These are phyloP conservation scores for Hypoxylon cercidicola DNA, from an alignment of 495 filamentous ascomycete species.

Conservation along the genomic window DNA sequence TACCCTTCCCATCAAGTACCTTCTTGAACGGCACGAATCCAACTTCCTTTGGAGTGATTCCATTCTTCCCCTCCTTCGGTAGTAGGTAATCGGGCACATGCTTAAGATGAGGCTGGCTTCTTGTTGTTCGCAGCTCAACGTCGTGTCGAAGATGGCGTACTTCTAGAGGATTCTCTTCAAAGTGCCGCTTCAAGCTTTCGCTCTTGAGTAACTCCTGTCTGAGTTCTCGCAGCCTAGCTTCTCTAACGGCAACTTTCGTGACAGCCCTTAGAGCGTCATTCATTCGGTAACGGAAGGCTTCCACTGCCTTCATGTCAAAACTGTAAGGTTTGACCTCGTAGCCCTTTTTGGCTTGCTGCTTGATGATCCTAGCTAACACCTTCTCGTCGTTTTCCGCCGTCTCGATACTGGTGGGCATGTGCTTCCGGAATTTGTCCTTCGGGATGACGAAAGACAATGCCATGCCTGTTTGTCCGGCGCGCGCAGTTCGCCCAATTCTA, in stretches of 20 bases:
- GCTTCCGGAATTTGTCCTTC: constrained; percentile 80
- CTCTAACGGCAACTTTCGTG: constrained; percentile 75
- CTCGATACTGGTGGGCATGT: constrained; percentile 81
- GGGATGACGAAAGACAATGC: constrained; percentile 95
- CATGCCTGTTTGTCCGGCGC: constrained; percentile 90
- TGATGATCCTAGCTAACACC: constrained; percentile 76
- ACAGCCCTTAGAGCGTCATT: constrained; percentile 71
- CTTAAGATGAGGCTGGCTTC: constrained; percentile 88
- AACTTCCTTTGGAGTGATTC: constrained; percentile 67
- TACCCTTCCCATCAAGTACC: constrained; percentile 68
- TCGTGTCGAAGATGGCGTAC: constrained; percentile 90
- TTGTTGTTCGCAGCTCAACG: constrained; percentile 79
- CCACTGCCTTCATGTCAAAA: constrained; percentile 94
- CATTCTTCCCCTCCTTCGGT: constrained; percentile 79
- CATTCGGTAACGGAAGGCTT: constrained; percentile 94
- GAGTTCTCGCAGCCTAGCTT: constrained; percentile 88
- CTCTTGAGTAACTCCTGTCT: constrained; percentile 88
- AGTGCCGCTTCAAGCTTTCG: constrained; percentile 93
- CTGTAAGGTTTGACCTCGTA: constrained; percentile 86
- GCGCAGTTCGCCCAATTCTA: constrained; percentile 91
- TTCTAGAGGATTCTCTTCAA: constrained; percentile 95
- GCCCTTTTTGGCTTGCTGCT: constrained; percentile 75
- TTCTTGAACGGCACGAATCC: constrained; percentile 83
- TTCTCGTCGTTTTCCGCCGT: constrained; percentile 83
- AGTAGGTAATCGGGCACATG: constrained; percentile 96